Evolutionary conservation across 1,139 yeast genomes (phyloP).

Genomic region (Taphrina flavorubra): DNA sequence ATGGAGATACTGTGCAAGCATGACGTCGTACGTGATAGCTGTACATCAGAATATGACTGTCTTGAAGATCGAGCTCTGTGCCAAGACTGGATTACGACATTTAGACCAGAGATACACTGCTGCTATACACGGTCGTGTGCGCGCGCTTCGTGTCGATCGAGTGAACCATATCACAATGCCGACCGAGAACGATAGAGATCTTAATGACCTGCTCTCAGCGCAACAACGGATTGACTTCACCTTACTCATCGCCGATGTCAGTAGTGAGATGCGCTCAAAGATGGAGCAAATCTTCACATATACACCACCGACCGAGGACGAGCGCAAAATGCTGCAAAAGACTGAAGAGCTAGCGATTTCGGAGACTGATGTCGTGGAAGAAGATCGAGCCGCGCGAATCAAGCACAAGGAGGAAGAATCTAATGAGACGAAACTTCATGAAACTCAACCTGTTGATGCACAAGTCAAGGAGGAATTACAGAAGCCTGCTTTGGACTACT

Average conservation of each 20-base stretch:
- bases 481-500: slow-evolving; percentile 20
- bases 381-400: not conserved
- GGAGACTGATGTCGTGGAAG: slow-evolving; percentile 2
- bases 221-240: slow-evolving; percentile 33
- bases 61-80: too few relatives aligned
- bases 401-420: not conserved
- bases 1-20: too few relatives aligned
- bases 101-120: too few relatives aligned
- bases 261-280: slow-evolving; percentile 19
- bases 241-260: slow-evolving; percentile 33
- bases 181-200: slow-evolving; percentile 33
- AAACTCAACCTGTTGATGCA: slow-evolving; percentile 6
- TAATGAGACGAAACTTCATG: not conserved
- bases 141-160: too few relatives aligned
- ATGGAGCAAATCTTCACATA: slow-evolving; percentile 22
- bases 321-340: slow-evolving; percentile 11
- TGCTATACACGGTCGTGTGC: too few relatives aligned
- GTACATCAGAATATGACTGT: too few relatives aligned
- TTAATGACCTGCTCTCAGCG: slow-evolving; percentile 34
- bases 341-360: slow-evolving; percentile 19
- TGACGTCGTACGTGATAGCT: too few relatives aligned
- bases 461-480: slow-evolving; percentile 22
- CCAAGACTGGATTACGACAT: too few relatives aligned
- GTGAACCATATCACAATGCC: slow-evolving; percentile 15
- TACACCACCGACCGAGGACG: slow-evolving; percentile 30